Evolutionary conservation across 257 asterid species (phyloP).

Genomic region (Fraxinus excelsior): DNA sequence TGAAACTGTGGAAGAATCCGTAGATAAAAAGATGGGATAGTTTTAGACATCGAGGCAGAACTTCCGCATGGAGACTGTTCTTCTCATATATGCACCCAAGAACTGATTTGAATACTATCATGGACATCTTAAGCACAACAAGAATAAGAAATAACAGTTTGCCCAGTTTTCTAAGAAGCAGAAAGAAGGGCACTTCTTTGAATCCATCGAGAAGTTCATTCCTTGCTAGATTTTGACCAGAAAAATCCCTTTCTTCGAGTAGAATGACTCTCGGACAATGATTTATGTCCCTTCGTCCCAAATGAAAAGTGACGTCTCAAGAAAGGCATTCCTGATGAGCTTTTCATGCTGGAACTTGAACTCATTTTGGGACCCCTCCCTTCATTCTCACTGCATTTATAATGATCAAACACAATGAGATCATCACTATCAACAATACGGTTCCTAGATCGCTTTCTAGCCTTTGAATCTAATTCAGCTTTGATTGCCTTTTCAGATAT

Average conservation of each 20-base stretch:
- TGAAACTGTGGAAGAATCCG: constrained; percentile 26
- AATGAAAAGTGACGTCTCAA: constrained; percentile 79
- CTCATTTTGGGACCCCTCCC: constrained; percentile 58
- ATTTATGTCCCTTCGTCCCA: constrained; percentile 58
- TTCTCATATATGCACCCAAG: neutral
- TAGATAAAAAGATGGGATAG: neutral
- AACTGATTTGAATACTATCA: neutral
- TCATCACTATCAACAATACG: constrained; percentile 70
- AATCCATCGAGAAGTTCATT: constrained; percentile 35
- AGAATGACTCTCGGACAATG: constrained; percentile 50
- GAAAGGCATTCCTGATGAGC: constrained; percentile 63
- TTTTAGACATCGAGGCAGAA: constrained; percentile 8
- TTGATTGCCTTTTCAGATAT: constrained; percentile 82
- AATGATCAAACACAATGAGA: constrained; percentile 49
- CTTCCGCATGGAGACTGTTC: neutral
- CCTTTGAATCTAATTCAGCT: constrained; percentile 74
- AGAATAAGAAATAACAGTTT: neutral
- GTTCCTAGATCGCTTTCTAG: constrained; percentile 58
- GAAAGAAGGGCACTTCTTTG: constrained; percentile 16
- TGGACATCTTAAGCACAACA: neutral
- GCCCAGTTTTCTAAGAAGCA: neutral
- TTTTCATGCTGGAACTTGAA: constrained; percentile 71
- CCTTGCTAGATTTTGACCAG: constrained; percentile 70
- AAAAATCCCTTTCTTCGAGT: constrained; percentile 51
- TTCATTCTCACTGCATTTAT: constrained; percentile 48